Conservation (phyloP, 2,329 filamentous ascomycete species). For the Penicillium aurantiogriseum region DNA sequence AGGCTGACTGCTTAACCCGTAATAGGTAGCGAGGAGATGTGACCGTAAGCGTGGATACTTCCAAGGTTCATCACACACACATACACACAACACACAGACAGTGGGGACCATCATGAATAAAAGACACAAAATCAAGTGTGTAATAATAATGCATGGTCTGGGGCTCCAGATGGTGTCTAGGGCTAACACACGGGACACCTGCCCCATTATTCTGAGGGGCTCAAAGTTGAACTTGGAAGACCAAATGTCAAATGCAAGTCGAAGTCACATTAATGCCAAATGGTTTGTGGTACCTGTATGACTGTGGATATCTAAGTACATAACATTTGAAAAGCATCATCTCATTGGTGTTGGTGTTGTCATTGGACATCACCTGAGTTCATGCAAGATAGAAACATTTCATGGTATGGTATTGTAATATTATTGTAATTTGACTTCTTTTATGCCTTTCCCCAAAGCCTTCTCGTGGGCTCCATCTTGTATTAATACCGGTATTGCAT, state of each 20-base stretch:
- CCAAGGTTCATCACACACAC: slow-evolving; percentile 8
- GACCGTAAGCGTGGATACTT: slow-evolving; percentile 12
- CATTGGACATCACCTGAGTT: neutral
- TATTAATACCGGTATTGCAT: slow-evolving; percentile 7
- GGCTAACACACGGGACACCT: neutral
- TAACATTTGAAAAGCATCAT: neutral
- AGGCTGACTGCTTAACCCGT: neutral
- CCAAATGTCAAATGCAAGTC: neutral
- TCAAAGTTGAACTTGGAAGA: neutral
- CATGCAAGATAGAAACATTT: neutral
- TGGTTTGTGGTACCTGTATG: neutral
- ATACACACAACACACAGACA: neutral
- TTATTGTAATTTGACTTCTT: neutral
- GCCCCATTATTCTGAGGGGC: neutral
- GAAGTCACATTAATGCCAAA: neutral
- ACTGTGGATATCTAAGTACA: neutral
- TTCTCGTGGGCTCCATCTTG: neutral
- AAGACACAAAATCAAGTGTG: neutral
- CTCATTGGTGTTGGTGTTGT: neutral
- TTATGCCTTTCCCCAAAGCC: neutral
- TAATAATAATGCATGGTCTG: neutral
- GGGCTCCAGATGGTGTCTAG: neutral
- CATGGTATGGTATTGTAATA: neutral
- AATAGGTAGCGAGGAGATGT: slow-evolving; percentile 11
- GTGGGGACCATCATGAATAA: slow-evolving; percentile 1